Evolutionary conservation across 768 basidiomycete genomes (phyloP), one percentile per base, ranked within the genome.

Genomic region (Trametes elegans): DNA sequence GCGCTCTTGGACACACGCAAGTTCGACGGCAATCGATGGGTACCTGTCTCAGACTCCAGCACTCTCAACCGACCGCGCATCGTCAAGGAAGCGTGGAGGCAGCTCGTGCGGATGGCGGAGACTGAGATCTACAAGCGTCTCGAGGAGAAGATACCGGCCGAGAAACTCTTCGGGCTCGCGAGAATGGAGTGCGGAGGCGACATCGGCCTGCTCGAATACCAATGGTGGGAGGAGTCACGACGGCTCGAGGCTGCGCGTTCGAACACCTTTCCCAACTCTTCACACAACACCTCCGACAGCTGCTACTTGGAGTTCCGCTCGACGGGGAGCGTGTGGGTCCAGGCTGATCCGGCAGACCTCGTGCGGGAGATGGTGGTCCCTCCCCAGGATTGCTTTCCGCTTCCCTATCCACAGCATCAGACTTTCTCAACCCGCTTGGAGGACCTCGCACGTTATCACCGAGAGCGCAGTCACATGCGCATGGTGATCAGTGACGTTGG

Each of bases 71-170:
- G 21, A 13, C 32, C 38, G 10, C 23, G 27, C 18, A 45, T 56
- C 26, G 23, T 58, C 45, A 62, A 62, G 40, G 60, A 62, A n/a
- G 38, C 53, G 0, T 62, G 60, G 60, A 39, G 60, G 2, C 53
- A 58, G 42, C 34, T 55, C 21, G 45, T 40, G 6, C 35, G 39
- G 3, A 19, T 7, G 19, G 23, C 57, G 2, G 60, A 62, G 34
- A 21, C 45, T 2, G 24, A 16, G 9, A 43, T 52, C 49, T 55
- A 55, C 21, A 21, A 41, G 13, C 58, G 48, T 8, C 16, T 58
- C 16, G 14, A 31, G 21, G n/a, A 14, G 5, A 35, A 10, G 31
- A 47, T 42, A 10, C 26, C 40, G 1, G 34, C 28, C 5, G 46
- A 36, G 6, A 28, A 45, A 11, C 40, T 31, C 5, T 49, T 35